These are phyloP conservation scores for Pestalotiopsis sp. DNA, from an alignment of 2,329 filamentous ascomycete genomes.

Conservation along the genomic window DNA sequence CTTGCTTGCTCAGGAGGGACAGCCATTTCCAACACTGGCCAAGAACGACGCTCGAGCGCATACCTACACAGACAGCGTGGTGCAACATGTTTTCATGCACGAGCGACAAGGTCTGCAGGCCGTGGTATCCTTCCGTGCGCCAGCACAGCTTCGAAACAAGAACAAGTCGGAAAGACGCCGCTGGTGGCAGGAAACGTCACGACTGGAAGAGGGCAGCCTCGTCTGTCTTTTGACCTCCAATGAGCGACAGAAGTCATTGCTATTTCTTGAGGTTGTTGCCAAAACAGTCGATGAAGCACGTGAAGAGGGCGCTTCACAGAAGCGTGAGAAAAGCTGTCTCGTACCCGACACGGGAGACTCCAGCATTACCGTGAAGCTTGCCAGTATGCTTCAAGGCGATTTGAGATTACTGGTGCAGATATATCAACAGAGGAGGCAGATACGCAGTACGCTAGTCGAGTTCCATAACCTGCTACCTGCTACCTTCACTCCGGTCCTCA, in stretches of 20 bases:
- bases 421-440: neutral
- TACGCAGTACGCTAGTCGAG: neutral
- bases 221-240: constrained; percentile 45
- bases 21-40: neutral
- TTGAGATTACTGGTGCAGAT: neutral
- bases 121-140: constrained; percentile 47
- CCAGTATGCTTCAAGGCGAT: too few species aligned
- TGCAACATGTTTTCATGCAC: constrained; percentile 37
- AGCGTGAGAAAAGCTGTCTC: neutral
- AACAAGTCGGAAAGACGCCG: constrained; percentile 12
- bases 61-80: constrained; percentile 35
- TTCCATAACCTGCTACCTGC: neutral
- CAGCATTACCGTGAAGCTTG: neutral
- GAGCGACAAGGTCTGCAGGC: constrained; percentile 43
- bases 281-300: constrained; percentile 24
- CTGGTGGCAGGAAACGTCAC: constrained; percentile 53
- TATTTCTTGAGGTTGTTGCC: constrained; percentile 43
- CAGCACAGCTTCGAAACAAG: constrained; percentile 17
- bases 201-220: constrained; percentile 50
- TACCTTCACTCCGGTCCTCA: neutral
- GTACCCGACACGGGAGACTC: neutral
- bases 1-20: constrained; percentile 32
- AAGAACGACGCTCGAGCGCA: constrained; percentile 33
- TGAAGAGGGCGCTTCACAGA: constrained; percentile 14
- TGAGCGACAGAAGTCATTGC: constrained; percentile 26